phyloP scores from a whole-genome alignment of 352 stramenopile species.

The Phytophthora fragariaefolia region DNA sequence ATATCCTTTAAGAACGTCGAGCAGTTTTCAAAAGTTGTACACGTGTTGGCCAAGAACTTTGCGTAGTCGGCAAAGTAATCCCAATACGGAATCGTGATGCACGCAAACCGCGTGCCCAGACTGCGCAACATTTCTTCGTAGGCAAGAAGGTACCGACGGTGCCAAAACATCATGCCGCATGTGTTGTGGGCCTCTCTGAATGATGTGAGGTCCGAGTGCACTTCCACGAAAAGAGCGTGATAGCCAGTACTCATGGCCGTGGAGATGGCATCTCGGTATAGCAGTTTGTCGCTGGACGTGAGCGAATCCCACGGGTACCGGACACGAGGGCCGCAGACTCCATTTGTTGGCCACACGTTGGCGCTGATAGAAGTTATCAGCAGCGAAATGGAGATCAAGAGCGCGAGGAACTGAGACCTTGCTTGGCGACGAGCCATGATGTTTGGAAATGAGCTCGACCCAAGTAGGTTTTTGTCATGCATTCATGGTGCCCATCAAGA shows the following conservation, averaged over 20 bases:
- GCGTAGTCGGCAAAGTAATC: constrained; percentile 77
- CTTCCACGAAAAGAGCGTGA: constrained; percentile 64
- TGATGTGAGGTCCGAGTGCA: constrained; percentile 51
- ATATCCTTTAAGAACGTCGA: constrained; percentile 71
- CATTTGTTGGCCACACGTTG: constrained; percentile 28
- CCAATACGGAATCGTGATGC: constrained; percentile 82
- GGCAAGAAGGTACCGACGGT: neutral
- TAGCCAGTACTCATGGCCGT: constrained; percentile 56
- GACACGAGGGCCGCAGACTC: constrained; percentile 52
- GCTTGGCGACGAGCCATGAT: constrained; percentile 25
- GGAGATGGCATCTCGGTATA: constrained; percentile 70
- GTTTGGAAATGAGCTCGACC: constrained; percentile 34
- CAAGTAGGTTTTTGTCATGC: neutral
- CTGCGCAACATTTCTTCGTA: constrained; percentile 84
- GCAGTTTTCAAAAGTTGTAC: constrained; percentile 57
- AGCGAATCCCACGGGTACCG: constrained; percentile 58
- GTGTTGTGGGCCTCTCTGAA: constrained; percentile 52
- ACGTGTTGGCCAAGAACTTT: constrained; percentile 40
- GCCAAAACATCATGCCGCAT: constrained; percentile 70
- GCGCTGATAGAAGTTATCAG: constrained; percentile 15
- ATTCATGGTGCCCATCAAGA: neutral
- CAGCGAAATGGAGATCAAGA: constrained; percentile 29
- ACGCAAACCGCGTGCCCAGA: constrained; percentile 62
- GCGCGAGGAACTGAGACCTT: constrained; percentile 23
- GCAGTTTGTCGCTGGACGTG: constrained; percentile 53